Conservation (phyloP, 495 filamentous ascomycete genomes). For the Penicillium robsamsonii region DNA sequence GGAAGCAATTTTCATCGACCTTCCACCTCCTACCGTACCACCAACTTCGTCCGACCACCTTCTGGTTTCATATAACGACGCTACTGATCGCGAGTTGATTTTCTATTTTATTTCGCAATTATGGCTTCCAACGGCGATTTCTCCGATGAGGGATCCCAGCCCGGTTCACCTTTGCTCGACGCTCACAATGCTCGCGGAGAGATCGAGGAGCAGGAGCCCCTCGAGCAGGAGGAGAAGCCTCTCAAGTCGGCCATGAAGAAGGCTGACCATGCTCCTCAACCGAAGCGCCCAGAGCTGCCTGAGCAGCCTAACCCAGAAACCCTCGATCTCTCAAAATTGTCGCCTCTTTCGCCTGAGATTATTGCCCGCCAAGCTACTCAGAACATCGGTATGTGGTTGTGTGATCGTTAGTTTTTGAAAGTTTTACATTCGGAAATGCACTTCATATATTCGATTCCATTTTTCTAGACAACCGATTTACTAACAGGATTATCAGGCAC, state of each 20-base stretch:
- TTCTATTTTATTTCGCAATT: constrained; percentile 36
- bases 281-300: constrained; percentile 64
- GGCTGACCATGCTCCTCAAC: constrained; percentile 45
- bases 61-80: constrained; percentile 15
- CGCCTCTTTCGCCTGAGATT: constrained; percentile 89
- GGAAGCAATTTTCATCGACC: constrained; percentile 42
- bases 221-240: constrained; percentile 50
- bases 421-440: background rate
- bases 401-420: background rate
- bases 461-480: background rate
- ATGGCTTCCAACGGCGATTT: constrained; percentile 66
- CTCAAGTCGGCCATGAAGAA: constrained; percentile 69
- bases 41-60: constrained; percentile 19
- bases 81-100: constrained; percentile 22
- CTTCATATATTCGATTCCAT: background rate
- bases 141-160: constrained; percentile 58
- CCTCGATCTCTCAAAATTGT: constrained; percentile 73
- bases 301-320: constrained; percentile 86
- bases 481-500: constrained; percentile 31
- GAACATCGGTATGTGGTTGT: constrained; percentile 73
- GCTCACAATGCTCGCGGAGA: constrained; percentile 52
- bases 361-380: constrained; percentile 97
- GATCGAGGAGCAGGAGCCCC: constrained; percentile 51
- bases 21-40: constrained; percentile 22
- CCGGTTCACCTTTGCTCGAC: constrained; percentile 57